These are phyloP conservation scores for Herpotrichia juniperi DNA, from an alignment of 2,329 filamentous ascomycete species.

Conservation along the genomic window DNA sequence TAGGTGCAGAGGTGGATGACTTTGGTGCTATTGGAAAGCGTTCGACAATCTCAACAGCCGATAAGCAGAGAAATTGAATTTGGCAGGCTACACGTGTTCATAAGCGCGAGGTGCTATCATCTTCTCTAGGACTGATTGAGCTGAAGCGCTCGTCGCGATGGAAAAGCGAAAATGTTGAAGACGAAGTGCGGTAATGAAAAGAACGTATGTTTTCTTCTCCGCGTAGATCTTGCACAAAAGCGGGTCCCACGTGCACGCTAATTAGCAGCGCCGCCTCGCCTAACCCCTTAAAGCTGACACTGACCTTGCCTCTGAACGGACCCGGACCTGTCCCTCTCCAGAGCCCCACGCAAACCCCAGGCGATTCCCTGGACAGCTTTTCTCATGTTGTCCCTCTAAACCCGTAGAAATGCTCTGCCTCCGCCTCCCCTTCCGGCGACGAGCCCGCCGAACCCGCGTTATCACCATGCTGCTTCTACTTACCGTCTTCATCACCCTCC, in stretches of 20 bases:
- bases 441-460: constrained; percentile 45
- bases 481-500: constrained; percentile 29
- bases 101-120: too few species aligned
- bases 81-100: too few species aligned
- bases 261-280: background rate
- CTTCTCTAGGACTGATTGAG: background rate
- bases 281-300: constrained; percentile 1
- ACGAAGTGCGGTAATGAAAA: background rate
- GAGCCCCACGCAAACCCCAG: background rate
- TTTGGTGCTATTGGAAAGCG: too few species aligned
- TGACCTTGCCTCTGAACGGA: background rate
- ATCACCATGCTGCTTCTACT: constrained; percentile 44
- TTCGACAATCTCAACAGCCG: too few species aligned
- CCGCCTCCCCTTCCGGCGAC: constrained; percentile 42
- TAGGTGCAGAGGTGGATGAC: background rate
- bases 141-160: background rate
- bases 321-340: too few species aligned
- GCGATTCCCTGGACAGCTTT: background rate
- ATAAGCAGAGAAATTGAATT: too few species aligned
- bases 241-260: background rate
- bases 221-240: background rate
- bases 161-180: background rate
- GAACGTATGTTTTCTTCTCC: background rate
- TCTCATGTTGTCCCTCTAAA: background rate
- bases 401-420: constrained; percentile 21